Conservation (phyloP, 345 rosid species). For the Linum usitatissimum region DNA sequence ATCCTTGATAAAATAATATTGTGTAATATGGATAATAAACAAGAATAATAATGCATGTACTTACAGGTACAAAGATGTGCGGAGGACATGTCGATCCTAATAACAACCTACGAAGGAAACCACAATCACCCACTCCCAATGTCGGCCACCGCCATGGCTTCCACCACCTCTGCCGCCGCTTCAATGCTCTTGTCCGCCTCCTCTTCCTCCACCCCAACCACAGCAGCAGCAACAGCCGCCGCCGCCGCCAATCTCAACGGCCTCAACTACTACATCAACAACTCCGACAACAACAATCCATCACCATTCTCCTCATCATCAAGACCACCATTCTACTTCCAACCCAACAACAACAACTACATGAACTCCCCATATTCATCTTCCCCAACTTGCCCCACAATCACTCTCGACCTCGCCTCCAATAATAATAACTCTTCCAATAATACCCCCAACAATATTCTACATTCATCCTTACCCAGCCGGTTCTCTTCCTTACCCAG, state of each 20-base stretch:
- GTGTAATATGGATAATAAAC: too few relatives aligned
- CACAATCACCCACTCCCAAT: slow-evolving; percentile 19
- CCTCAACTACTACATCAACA: not conserved
- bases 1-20: too few relatives aligned
- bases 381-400: not conserved
- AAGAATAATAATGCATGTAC: not conserved
- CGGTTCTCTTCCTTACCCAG: slow-evolving; percentile 19
- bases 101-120: slow-evolving; percentile 5
- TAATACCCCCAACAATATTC: slow-evolving; percentile 35
- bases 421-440: slow-evolving; percentile 22
- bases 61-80: slow-evolving; percentile 6
- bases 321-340: not conserved
- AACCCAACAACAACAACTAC: not conserved
- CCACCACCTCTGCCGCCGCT: slow-evolving; percentile 23
- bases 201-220: not conserved
- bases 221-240: not conserved
- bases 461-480: slow-evolving; percentile 25
- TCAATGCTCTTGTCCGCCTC: slow-evolving; percentile 14
- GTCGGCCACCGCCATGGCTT: slow-evolving; percentile 22
- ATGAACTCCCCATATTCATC: not conserved
- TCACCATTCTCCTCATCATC: not conserved
- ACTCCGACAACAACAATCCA: not conserved
- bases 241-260: not conserved
- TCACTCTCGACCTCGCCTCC: slow-evolving; percentile 36
- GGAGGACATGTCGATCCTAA: slow-evolving; percentile 11